Conservation (phyloP, 192 early-diverging fungal genomes). For the Backusella circina region DNA sequence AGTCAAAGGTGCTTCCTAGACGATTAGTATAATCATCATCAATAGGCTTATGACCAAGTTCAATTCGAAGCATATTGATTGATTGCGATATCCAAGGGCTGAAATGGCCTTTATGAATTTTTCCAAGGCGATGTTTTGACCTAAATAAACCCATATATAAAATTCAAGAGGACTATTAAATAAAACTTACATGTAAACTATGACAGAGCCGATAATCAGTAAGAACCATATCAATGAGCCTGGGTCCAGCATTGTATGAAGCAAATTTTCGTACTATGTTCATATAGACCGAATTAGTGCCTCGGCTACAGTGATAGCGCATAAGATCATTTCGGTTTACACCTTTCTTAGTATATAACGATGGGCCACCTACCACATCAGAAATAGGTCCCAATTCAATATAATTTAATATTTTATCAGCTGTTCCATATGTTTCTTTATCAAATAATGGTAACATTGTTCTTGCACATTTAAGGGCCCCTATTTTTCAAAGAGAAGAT, state of each 20-base stretch:
- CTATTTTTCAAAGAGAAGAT: no score
- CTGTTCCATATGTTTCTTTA: no score
- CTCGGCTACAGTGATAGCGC: background rate
- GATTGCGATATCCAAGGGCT: background rate
- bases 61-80: background rate
- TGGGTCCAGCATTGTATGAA: background rate
- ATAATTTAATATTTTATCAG: no score
- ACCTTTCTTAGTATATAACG: background rate
- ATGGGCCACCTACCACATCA: background rate
- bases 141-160: background rate
- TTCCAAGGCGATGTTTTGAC: background rate
- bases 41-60: background rate
- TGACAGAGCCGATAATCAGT: background rate
- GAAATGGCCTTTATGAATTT: background rate
- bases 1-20: no score
- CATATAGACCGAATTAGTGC: background rate
- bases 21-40: no score
- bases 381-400: background rate
- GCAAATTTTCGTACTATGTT: background rate
- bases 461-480: no score
- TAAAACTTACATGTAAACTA: background rate
- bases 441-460: no score
- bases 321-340: background rate
- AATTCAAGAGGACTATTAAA: background rate
- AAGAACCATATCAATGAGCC: background rate